phyloP scores from a whole-genome alignment of 805 yeast species.

The Candida stauntonica region DNA sequence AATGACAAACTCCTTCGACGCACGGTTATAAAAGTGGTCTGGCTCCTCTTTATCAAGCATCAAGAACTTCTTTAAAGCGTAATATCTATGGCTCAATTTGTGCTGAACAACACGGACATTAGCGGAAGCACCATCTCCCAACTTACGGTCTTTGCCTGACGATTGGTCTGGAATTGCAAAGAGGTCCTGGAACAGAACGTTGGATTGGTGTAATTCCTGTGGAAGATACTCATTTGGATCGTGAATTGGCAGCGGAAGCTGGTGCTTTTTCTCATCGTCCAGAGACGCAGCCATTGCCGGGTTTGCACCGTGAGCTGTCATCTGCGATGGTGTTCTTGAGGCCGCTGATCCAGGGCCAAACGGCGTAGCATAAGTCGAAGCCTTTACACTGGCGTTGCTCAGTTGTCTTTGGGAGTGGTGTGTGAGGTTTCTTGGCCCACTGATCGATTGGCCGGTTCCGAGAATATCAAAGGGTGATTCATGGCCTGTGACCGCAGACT shows the following conservation, averaged over 20 bases:
- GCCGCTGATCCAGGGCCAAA: neutral
- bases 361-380: neutral
- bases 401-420: conserved; percentile 6
- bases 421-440: conserved; percentile 8
- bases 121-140: conserved; percentile 74
- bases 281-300: conserved; percentile 3
- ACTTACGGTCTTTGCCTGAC: conserved; percentile 37
- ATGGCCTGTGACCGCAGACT: neutral
- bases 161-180: conserved; percentile 41
- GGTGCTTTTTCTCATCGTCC: conserved; percentile 40
- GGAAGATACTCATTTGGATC: conserved; percentile 67
- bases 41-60: conserved; percentile 59
- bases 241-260: conserved; percentile 57
- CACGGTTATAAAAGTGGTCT: conserved; percentile 59
- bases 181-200: conserved; percentile 47
- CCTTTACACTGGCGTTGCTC: neutral
- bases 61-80: conserved; percentile 63
- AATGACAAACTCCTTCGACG: conserved; percentile 58
- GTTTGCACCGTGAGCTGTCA: conserved; percentile 14
- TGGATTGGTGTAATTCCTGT: conserved; percentile 42
- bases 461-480: conserved; percentile 5
- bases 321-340: conserved; percentile 30
- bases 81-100: conserved; percentile 37
- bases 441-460: conserved; percentile 8
- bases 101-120: conserved; percentile 50